Evolutionary conservation across 2,329 filamentous ascomycete genomes (phyloP).

Genomic region (Fusarium temperatum): DNA sequence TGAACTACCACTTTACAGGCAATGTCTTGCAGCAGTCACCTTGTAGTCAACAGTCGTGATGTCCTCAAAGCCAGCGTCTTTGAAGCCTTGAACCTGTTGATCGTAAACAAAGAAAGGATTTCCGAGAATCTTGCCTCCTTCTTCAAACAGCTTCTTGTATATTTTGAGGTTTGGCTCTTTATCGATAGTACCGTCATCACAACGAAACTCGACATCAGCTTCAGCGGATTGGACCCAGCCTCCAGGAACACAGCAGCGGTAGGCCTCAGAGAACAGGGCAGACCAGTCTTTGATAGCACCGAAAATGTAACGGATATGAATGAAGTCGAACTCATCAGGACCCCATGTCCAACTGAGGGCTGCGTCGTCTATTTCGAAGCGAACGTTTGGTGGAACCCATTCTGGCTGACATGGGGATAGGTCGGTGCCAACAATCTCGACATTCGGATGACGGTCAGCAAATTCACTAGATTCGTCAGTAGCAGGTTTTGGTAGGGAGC

Average conservation of each 20-base stretch:
- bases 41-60: slow-evolving; percentile 33
- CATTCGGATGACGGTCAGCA: slow-evolving; percentile 25
- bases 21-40: neutral
- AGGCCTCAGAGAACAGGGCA: slow-evolving; percentile 23
- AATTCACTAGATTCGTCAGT: slow-evolving; percentile 12
- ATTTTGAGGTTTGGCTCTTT: neutral
- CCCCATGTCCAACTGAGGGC: slow-evolving; percentile 28
- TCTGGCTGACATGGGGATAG: slow-evolving; percentile 31
- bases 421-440: slow-evolving; percentile 29
- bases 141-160: slow-evolving; percentile 10
- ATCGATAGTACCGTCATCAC: slow-evolving; percentile 28
- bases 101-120: slow-evolving; percentile 25
- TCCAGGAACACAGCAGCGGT: slow-evolving; percentile 31
- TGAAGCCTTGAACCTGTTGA: slow-evolving; percentile 17
- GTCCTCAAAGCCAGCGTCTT: slow-evolving; percentile 28
- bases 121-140: slow-evolving; percentile 17
- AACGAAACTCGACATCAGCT: slow-evolving; percentile 13
- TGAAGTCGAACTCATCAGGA: slow-evolving; percentile 18
- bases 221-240: slow-evolving; percentile 35
- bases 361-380: slow-evolving; percentile 34
- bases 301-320: slow-evolving; percentile 35
- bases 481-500: fast-evolving
- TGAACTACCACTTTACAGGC: fast-evolving
- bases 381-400: slow-evolving; percentile 36
- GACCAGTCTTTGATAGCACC: slow-evolving; percentile 32